Evolutionary conservation across 331 rosid species (phyloP), one percentile per base, ranked within the genome.

Genomic region (Saraca asoca): DNA sequence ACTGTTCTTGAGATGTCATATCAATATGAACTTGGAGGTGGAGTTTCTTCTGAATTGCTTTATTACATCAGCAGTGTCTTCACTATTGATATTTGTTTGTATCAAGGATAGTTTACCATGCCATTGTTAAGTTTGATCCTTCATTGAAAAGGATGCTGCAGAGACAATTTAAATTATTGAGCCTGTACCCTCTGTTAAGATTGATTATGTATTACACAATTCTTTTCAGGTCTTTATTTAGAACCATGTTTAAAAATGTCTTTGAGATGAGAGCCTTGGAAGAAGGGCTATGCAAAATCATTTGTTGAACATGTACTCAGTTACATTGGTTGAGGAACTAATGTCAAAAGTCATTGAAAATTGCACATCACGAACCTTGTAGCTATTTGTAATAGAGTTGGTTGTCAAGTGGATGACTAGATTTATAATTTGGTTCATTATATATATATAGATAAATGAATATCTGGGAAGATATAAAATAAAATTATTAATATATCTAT

Each of bases 271-370:
- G 19, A 7, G 52, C 12, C 24, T 29, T 54, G 16, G 64, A 46
- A 55, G n/a, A n/a, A n/a, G n/a, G n/a, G 15, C 31, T 38, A 57
- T 64, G 56, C 46, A 49, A n/a, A 52, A 52, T 7, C 12, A 6
- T 11, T 54, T 31, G 24, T 42, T 44, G 38, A 9, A 14, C 20
- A 41, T 48, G 19, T 39, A 7, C 50, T 74, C 51, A 20, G 29
- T 44, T n/a, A 12, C 19, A 3, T 42, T 38, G 34, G 69, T 62
- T 59, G 34, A 7, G 70, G 58, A 49, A 37, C 31, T 14, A 8
- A 9, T 37, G 19, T 51, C n/a, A 48, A 51, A 19, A 55, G 3
- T 69, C 5, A 29, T 46, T 52, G 11, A 9, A 38, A 15, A 6
- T 17, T 5, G 7, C 29, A 17, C n/a, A 7, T 44, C 15, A 38